These are phyloP conservation scores for Trichoderma oligosporum DNA, from an alignment of 2,329 filamentous ascomycete species.

Conservation along the genomic window DNA sequence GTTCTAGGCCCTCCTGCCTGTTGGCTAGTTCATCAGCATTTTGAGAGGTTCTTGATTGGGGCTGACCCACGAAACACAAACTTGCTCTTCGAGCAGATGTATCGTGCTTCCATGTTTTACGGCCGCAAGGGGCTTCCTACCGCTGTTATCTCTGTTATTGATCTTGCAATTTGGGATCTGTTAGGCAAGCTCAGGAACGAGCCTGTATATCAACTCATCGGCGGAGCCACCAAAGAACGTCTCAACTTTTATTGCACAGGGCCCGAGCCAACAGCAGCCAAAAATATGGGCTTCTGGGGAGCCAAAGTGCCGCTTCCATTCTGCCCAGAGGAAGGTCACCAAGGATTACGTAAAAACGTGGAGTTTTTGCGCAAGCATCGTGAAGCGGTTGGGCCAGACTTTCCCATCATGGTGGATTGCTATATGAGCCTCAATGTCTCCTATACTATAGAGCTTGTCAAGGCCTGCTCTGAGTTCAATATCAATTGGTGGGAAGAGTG, in stretches of 20 bases:
- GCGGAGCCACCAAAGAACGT: conserved; percentile 78
- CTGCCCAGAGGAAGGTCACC: conserved; percentile 80
- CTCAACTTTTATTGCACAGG: conserved; percentile 95
- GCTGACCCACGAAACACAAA: conserved; percentile 89
- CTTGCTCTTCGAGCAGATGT: conserved; percentile 94
- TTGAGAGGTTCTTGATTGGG: conserved; percentile 85
- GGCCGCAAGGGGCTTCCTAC: conserved; percentile 87
- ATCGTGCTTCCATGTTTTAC: conserved; percentile 93
- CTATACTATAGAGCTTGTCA: conserved; percentile 88
- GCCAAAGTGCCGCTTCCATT: conserved; percentile 88
- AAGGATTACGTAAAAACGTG: conserved; percentile 81
- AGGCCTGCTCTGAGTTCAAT: conserved; percentile 75
- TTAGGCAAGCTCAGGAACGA: conserved; percentile 87
- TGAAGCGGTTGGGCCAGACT: conserved; percentile 80
- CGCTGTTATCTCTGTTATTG: conserved; percentile 90
- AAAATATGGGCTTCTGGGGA: conserved; percentile 83
- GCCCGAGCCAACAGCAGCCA: conserved; percentile 74
- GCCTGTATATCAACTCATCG: conserved; percentile 91
- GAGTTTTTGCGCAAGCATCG: conserved; percentile 83
- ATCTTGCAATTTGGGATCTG: conserved; percentile 89
- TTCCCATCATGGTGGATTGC: conserved; percentile 92
- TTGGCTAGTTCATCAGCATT: conserved; percentile 91
- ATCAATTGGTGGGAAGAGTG: conserved; percentile 99
- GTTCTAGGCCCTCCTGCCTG: conserved; percentile 73
- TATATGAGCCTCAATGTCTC: conserved; percentile 94